Evolutionary conservation across 148 eudicot species (phyloP).

Genomic region (Euryodendron excelsum): DNA sequence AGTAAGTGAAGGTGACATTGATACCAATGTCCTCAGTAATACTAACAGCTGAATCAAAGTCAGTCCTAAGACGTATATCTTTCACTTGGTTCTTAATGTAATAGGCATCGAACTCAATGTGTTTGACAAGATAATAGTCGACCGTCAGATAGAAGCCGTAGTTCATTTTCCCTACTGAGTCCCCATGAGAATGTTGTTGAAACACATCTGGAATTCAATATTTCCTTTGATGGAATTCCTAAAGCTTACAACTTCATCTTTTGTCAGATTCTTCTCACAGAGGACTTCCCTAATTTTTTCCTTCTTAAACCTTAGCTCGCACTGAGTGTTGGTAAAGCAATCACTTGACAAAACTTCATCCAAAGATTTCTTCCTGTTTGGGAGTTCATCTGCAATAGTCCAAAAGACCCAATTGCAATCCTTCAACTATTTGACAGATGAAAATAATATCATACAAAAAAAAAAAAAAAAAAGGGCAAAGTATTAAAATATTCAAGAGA

Average conservation of each 20-base stretch:
- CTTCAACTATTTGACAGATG: no score
- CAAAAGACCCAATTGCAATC: no score
- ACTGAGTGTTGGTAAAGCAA: neutral
- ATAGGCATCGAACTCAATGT: neutral
- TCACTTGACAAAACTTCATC: neutral
- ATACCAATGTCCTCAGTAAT: neutral
- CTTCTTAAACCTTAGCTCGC: neutral
- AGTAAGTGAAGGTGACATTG: neutral
- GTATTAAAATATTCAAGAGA: no score
- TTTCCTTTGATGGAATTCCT: neutral
- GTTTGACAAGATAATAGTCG: neutral
- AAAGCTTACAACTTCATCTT: neutral
- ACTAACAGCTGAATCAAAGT: neutral
- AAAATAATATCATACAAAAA: no score
- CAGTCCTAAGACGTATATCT: neutral
- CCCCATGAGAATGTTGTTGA: neutral
- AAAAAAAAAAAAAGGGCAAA: no score
- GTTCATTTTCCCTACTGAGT: neutral
- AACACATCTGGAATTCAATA: neutral
- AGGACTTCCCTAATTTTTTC: neutral
- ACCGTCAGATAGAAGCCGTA: no score
- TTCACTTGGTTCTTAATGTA: neutral
- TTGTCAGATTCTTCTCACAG: neutral
- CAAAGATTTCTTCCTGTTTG: neutral
- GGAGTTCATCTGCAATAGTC: no score